These are phyloP conservation scores for Collybia nuda DNA, from an alignment of 768 basidiomycete species.

Conservation along the genomic window DNA sequence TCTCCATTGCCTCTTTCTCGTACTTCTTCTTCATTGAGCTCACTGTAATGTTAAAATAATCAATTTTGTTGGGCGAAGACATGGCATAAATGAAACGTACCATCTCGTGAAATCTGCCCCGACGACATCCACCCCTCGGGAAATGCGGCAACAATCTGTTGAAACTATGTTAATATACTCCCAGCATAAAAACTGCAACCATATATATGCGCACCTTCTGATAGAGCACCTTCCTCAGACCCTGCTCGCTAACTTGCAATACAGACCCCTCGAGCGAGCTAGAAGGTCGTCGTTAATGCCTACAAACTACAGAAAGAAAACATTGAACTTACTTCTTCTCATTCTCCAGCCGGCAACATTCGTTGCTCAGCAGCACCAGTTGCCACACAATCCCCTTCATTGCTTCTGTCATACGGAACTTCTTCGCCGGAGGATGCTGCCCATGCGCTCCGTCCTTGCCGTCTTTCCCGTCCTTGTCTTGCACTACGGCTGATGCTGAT, in stretches of 20 bases:
- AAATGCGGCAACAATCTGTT: conserved; percentile 74
- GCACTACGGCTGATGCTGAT: conserved; percentile 3
- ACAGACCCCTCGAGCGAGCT: conserved; percentile 66
- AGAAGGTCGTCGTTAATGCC: conserved; percentile 1
- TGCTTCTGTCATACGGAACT: conserved; percentile 74
- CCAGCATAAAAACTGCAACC: background rate
- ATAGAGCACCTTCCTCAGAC: conserved; percentile 75
- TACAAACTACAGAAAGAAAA: background rate
- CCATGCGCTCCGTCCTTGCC: conserved; percentile 23
- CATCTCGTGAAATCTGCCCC: conserved; percentile 84
- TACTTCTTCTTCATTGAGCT: conserved; percentile 83
- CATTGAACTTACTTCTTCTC: conserved; percentile 54
- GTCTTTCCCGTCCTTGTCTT: conserved; percentile 18
- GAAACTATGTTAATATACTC: background rate
- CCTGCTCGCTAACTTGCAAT: conserved; percentile 78
- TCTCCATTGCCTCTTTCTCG: conserved; percentile 71
- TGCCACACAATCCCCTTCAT: conserved; percentile 85
- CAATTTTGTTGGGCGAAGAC: background rate
- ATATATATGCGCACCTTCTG: conserved; percentile 52
- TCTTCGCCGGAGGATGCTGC: conserved; percentile 69
- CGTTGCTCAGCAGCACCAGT: conserved; percentile 78
- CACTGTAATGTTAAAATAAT: conserved; percentile 39
- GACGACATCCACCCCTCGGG: conserved; percentile 86
- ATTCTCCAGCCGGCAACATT: conserved; percentile 69
- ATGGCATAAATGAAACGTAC: conserved; percentile 31